Percentiles rank a stretch among this genome's conserved stretches.
Conservation (phyloP, 2,329 filamentous ascomycete genomes). For the Exophiala xenobiotica region DNA sequence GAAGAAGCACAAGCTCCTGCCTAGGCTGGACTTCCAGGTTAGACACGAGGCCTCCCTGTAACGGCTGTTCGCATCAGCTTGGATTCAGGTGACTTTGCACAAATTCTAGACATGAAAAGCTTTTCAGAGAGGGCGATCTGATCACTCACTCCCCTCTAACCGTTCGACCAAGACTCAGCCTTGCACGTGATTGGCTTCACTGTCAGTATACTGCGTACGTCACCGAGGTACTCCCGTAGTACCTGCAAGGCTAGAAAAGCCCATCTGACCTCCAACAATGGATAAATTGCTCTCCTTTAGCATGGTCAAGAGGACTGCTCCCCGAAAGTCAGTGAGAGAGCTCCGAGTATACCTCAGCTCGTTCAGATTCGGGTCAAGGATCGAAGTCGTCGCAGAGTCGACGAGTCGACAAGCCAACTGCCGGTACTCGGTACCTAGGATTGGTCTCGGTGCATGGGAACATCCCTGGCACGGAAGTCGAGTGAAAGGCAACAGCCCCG, state of each 20-base stretch:
- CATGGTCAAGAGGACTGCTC: neutral
- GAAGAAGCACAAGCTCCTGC: neutral
- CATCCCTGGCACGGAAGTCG: neutral
- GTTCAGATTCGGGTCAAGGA: neutral
- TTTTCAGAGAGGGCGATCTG: neutral
- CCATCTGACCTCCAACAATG: neutral
- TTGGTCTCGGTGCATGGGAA: neutral
- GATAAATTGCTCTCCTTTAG: no score
- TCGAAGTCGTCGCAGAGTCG: neutral
- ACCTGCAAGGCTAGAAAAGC: no score
- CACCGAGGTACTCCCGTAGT: no score
- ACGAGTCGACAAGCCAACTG: neutral
- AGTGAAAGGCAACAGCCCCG: slow-evolving; percentile 19
- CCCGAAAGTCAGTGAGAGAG: neutral
- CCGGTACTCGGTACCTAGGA: neutral
- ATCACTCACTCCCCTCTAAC: no score
- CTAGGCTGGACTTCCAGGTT: neutral
- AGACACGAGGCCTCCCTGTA: neutral
- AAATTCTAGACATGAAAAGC: neutral
- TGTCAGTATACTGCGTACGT: no score
- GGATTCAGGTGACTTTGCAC: neutral
- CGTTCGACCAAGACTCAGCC: no score
- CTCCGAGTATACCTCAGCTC: neutral
- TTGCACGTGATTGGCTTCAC: no score
- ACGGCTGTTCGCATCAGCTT: neutral